Percentiles rank a stretch among this genome's conserved stretches.
Evolutionary conservation across 1,284 basidiomycete genomes (phyloP).

Genomic region (Agroathelia rolfsii): DNA sequence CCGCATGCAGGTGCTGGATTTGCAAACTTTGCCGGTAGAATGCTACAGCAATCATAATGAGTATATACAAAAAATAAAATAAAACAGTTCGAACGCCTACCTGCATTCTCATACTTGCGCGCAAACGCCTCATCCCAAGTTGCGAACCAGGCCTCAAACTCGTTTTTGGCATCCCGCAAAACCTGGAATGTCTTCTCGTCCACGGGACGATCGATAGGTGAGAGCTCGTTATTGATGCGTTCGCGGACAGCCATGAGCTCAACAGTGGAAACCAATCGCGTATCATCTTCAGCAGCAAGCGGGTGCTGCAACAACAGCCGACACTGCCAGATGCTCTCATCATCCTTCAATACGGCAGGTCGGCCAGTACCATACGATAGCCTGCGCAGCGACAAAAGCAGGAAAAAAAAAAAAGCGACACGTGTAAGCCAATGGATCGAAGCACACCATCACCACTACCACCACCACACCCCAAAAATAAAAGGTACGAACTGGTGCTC

Average conservation of each 20-base stretch:
- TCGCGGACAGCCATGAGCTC: slow-evolving; percentile 77
- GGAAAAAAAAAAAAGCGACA: too few species aligned
- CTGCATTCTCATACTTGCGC: slow-evolving; percentile 72
- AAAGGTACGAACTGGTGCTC: slow-evolving; percentile 89
- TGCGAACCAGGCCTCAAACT: slow-evolving; percentile 65
- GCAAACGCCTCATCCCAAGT: slow-evolving; percentile 74
- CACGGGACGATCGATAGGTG: slow-evolving; percentile 59
- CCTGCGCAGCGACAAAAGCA: too few species aligned
- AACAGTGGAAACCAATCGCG: slow-evolving; percentile 88
- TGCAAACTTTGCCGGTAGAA: slow-evolving; percentile 79
- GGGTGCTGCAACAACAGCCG: slow-evolving; percentile 80
- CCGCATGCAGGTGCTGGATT: slow-evolving; percentile 71
- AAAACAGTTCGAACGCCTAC: slow-evolving; percentile 30
- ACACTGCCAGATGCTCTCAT: slow-evolving; percentile 80
- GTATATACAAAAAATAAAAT: slow-evolving; percentile 4
- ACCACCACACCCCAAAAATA: too few species aligned
- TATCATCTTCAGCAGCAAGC: slow-evolving; percentile 83
- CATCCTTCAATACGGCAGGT: slow-evolving; percentile 84
- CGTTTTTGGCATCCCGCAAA: slow-evolving; percentile 51
- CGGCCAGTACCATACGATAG: slow-evolving; percentile 90
- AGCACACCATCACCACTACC: too few species aligned
- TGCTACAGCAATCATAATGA: slow-evolving; percentile 29
- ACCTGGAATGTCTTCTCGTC: slow-evolving; percentile 57
- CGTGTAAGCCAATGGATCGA: too few species aligned
- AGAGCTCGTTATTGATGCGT: slow-evolving; percentile 58